Evolutionary conservation across 805 yeast species (phyloP).

Genomic region (Spencermartinsiella europaea): DNA sequence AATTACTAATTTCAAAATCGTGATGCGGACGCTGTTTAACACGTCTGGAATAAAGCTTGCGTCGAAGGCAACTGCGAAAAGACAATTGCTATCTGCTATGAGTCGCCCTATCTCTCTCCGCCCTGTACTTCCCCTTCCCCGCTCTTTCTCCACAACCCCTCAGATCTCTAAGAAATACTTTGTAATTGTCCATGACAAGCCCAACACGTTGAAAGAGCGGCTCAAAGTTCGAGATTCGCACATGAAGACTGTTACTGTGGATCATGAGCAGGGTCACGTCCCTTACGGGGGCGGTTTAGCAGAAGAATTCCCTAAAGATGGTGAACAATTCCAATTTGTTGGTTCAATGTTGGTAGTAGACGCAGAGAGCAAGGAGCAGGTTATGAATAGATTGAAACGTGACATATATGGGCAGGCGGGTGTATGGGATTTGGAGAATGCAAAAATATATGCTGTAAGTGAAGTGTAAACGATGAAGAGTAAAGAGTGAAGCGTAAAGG

Average conservation of each 20-base stretch:
- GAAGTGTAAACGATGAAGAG: too few species aligned
- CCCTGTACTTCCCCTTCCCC: neutral
- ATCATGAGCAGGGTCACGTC: conserved; percentile 34
- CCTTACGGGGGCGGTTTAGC: conserved; percentile 35
- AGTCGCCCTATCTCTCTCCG: too few species aligned
- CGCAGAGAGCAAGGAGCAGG: conserved; percentile 63
- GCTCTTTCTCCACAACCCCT: neutral
- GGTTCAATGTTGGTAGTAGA: conserved; percentile 62
- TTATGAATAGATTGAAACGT: conserved; percentile 53
- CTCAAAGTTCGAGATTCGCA: conserved; percentile 40
- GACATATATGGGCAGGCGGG: conserved; percentile 63
- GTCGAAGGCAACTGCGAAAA: too few species aligned
- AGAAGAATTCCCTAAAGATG: conserved; percentile 29
- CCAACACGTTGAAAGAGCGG: conserved; percentile 39
- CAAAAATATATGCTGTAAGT: conserved; percentile 50
- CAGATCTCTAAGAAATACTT: conserved; percentile 44
- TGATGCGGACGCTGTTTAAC: too few species aligned
- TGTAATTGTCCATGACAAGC: conserved; percentile 66
- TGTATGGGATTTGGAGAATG: conserved; percentile 69
- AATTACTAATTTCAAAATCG: too few species aligned
- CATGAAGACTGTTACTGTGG: conserved; percentile 30
- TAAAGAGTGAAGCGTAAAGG: too few species aligned
- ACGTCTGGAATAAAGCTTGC: too few species aligned
- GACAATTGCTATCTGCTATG: too few species aligned
- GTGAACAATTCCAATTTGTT: conserved; percentile 42